phyloP scores from a whole-genome alignment of 2,329 filamentous ascomycete genomes.

The Neonectria hederae region DNA sequence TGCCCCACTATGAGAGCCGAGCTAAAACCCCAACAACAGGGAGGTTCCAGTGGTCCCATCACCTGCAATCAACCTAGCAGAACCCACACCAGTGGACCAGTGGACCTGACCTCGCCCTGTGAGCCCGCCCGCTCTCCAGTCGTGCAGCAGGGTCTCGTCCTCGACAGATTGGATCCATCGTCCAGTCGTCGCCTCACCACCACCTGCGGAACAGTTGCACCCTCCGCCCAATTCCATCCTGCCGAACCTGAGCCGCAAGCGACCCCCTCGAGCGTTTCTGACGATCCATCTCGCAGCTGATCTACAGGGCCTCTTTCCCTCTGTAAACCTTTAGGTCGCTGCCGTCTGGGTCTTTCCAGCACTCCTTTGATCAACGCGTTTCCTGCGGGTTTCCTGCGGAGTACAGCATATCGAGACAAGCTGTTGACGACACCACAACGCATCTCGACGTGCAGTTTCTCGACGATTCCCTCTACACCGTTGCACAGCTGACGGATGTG shows the following conservation, averaged over 20 bases:
- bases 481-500: not conserved
- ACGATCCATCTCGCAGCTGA: constrained; percentile 32
- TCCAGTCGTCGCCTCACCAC: constrained; percentile 19
- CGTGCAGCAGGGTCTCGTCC: constrained; percentile 1
- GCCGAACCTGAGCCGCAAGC: constrained; percentile 27
- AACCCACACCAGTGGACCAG: not conserved
- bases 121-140: constrained; percentile 1
- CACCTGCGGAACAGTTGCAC: constrained; percentile 9
- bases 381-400: not conserved
- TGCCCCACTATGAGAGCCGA: constrained; percentile 9
- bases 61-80: constrained; percentile 21
- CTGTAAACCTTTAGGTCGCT: constrained; percentile 32
- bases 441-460: constrained; percentile 12
- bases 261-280: constrained; percentile 22
- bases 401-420: not conserved
- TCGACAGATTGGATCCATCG: constrained; percentile 5
- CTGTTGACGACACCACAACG: not conserved
- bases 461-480: constrained; percentile 5
- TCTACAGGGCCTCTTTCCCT: constrained; percentile 30
- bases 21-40: constrained; percentile 9
- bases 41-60: constrained; percentile 15
- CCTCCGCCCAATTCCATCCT: constrained; percentile 20
- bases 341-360: not conserved
- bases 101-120: not conserved
- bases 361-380: constrained; percentile 29